A percentile compares a stretch with the other conserved stretches of the same genome.
These are phyloP conservation scores for Casaregolazyma lundiana DNA, from an alignment of 1,139 yeast species.

Conservation along the genomic window DNA sequence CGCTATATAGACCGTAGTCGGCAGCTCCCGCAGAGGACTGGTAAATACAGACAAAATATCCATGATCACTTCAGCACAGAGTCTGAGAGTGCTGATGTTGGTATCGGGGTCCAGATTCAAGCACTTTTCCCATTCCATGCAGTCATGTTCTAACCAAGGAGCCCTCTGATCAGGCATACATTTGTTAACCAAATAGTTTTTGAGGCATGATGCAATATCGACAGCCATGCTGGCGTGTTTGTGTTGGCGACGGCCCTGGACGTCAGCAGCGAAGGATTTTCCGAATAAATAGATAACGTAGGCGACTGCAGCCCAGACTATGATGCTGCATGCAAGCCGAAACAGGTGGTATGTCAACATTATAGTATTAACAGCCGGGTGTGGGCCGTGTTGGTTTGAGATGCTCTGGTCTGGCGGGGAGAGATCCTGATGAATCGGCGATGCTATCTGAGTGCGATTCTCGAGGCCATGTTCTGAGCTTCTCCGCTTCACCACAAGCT, in stretches of 20 bases:
- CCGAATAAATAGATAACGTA: conserved; percentile 47
- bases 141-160: conserved; percentile 68
- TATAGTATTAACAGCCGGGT: not conserved
- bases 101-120: conserved; percentile 79
- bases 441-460: no score
- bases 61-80: conserved; percentile 73
- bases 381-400: not conserved
- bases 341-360: not conserved
- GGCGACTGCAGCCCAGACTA: not conserved
- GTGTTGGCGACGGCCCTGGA: conserved; percentile 55
- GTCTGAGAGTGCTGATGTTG: conserved; percentile 54
- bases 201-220: conserved; percentile 62
- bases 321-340: conserved; percentile 1
- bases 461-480: no score
- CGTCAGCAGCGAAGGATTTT: conserved; percentile 59
- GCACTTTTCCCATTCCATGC: conserved; percentile 70
- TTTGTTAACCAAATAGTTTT: conserved; percentile 62
- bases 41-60: conserved; percentile 73
- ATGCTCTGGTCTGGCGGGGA: no score
- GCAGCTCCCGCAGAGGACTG: conserved; percentile 31
- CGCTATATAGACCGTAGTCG: not conserved
- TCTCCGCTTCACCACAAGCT: not conserved
- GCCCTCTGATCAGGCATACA: conserved; percentile 47
- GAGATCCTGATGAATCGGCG: no score
- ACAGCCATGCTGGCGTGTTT: conserved; percentile 51